Conservation (phyloP, 2,329 filamentous ascomycete genomes). For the Xylaria polymorpha region DNA sequence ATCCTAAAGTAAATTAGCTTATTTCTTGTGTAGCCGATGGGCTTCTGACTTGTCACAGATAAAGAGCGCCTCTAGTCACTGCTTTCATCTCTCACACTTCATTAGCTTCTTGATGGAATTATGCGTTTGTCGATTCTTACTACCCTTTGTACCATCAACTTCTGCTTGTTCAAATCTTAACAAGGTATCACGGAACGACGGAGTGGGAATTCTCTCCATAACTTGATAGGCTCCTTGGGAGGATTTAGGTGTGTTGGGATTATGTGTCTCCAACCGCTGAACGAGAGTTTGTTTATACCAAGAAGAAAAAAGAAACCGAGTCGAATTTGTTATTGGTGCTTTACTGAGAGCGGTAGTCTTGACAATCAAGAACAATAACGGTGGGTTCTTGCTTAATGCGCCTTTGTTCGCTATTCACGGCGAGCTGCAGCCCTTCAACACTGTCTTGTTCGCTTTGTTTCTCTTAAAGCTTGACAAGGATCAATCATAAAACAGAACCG, state of each 20-base stretch:
- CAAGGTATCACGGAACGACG: background rate
- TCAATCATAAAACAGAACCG: background rate
- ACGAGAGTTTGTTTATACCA: too few species aligned
- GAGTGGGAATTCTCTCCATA: background rate
- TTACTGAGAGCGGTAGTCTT: too few species aligned
- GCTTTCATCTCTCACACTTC: background rate
- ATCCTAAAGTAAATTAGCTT: background rate
- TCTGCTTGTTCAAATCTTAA: background rate
- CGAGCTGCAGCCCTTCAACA: background rate
- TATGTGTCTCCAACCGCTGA: too few species aligned
- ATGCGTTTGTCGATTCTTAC: background rate
- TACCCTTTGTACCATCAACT: background rate
- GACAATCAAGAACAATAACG: background rate
- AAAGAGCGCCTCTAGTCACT: background rate
- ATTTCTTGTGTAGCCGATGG: too few species aligned
- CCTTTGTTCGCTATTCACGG: background rate
- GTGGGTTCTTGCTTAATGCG: background rate
- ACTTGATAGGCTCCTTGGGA: too few species aligned
- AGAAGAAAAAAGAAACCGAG: background rate
- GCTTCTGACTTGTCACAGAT: too few species aligned
- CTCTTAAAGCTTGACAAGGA: background rate
- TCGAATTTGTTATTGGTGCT: too few species aligned
- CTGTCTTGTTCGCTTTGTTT: background rate
- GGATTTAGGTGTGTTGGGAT: too few species aligned
- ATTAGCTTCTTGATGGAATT: background rate